Evolutionary conservation across 352 stramenopile species (phyloP), one percentile per base, ranked within the genome.

Genomic region (Phytopythium aichiense): DNA sequence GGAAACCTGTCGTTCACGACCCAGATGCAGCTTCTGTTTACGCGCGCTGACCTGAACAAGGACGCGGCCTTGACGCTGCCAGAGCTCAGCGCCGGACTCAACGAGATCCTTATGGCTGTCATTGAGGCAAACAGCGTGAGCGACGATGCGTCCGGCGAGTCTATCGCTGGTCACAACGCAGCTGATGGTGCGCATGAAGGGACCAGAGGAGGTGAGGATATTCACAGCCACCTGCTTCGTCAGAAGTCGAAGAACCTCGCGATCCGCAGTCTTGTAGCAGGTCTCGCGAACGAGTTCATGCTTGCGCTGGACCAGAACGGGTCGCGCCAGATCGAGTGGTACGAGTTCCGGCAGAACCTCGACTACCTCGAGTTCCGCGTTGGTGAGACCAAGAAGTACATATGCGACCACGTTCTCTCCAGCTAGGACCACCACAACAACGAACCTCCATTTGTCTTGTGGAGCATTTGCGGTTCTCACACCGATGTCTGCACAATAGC

Each of bases 261-360:
- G 16, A 71, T 90, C 45, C 62, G 70, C 11, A 69, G 61, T 20
- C 68, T 92, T 15, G 68, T 85, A 37, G 58, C 66, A 2, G 68
- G 73, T 0, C 65, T 92, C 12, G 75, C 76, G 7, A 87, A 79
- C 51, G 80, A 88, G 54, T 67, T 89, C 37, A 80, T 88, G 75
- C 40, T 65, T 20, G 70, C 71, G 31, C 45, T 92, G 4, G 83
- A 87, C 63, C 75, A 68, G 52, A 87, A 88, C 66, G 62, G 83
- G 30, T 84, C 71, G 56, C 66, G 73, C 22, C 68, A 69, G 25
- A 84, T 92, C 59, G 80, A 92, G 60, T 92, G 83, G 80, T 87
- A 79, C 59, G 80, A 92, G 56, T 92, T 90, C 54, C 81, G 80
- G 7, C 76, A 81, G 55, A 73, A 90, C n/a, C 63, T 92, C 31